These are phyloP conservation scores for Primulina huaijiensis DNA, from an alignment of 257 asterid species.

Conservation along the genomic window DNA sequence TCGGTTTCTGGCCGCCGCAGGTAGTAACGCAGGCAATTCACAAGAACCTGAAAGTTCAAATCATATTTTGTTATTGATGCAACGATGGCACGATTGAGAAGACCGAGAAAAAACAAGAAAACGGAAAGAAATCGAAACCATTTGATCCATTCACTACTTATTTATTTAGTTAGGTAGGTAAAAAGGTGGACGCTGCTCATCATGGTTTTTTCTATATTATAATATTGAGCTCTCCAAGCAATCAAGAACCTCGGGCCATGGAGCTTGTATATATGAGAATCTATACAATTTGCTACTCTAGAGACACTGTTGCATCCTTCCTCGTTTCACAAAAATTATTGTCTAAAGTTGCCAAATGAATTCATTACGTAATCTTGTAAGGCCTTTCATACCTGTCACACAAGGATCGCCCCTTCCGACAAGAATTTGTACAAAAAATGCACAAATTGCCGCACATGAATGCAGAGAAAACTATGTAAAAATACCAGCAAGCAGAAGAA, in stretches of 20 bases:
- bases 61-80: not conserved
- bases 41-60: conserved; percentile 60
- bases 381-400: not conserved
- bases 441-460: not conserved
- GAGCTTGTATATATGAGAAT: not conserved
- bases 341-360: not conserved
- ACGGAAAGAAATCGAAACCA: not conserved
- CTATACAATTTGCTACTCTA: not conserved
- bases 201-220: too few species aligned
- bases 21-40: conserved; percentile 85
- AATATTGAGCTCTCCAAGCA: too few species aligned
- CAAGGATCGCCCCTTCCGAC: too few species aligned
- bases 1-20: conserved; percentile 85
- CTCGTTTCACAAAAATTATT: not conserved
- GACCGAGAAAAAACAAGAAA: not conserved
- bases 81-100: not conserved
- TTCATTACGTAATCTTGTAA: not conserved
- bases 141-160: not conserved
- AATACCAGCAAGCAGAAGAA: not conserved
- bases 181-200: not conserved
- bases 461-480: conserved; percentile 1
- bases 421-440: not conserved
- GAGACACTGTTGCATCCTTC: not conserved
- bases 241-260: not conserved
- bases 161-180: not conserved